These are phyloP conservation scores for Cercospora nicotianae DNA, from an alignment of 2,329 filamentous ascomycete genomes.

Conservation along the genomic window DNA sequence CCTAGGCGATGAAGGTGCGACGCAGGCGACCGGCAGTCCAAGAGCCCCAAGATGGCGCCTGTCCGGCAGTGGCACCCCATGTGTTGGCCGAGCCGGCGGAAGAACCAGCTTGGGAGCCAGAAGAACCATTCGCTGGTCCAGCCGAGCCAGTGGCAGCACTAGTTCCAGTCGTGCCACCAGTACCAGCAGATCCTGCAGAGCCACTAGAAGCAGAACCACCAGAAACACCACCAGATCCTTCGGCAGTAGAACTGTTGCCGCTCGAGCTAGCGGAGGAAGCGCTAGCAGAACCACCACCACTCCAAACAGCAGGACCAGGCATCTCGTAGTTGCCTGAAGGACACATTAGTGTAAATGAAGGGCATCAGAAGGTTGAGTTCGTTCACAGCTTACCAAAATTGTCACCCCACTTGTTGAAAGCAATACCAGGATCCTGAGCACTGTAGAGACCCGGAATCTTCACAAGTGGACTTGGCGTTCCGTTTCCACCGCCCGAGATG, in stretches of 20 bases:
- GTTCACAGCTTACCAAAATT: not conserved
- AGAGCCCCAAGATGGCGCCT: not conserved
- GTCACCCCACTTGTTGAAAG: conserved; percentile 27
- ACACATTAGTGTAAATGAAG: not conserved
- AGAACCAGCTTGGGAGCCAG: not conserved
- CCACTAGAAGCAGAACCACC: not conserved
- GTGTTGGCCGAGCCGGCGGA: not conserved
- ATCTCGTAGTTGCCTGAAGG: not conserved
- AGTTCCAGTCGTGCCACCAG: not conserved
- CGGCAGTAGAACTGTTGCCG: not conserved
- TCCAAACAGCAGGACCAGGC: not conserved
- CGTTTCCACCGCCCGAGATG: conserved; percentile 24
- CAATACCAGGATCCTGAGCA: conserved; percentile 26
- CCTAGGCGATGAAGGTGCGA: not conserved
- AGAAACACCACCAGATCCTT: not conserved
- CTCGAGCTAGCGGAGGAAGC: not conserved
- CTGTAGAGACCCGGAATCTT: conserved; percentile 29
- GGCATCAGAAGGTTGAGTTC: not conserved
- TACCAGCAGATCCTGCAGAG: not conserved
- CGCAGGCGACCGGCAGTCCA: not conserved
- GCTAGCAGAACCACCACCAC: not conserved
- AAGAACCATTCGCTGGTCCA: not conserved
- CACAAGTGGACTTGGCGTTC: conserved; percentile 23
- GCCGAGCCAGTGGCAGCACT: not conserved
- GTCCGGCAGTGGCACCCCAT: not conserved